Base-by-base conservation (phyloP, 2,329 filamentous ascomycete genomes). In the Fusarium anguioides region DNA sequence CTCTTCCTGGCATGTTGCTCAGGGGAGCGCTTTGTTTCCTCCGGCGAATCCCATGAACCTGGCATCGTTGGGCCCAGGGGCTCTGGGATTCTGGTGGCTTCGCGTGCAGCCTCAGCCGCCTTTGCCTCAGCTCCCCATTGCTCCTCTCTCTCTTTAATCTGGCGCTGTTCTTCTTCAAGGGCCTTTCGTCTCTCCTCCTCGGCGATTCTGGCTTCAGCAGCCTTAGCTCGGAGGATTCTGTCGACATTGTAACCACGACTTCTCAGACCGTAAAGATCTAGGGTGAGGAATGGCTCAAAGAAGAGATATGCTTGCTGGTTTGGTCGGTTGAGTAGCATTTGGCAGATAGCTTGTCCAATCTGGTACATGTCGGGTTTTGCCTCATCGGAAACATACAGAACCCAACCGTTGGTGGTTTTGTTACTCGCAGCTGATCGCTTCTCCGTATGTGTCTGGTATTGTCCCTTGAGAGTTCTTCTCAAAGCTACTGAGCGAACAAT, bases 171-270 rank as follows among this genome's bases (percentile, higher is more conserved):
- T 45, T 88, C 87, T 64, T 92, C 91, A 8, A 94, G 77, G 33
- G 91, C 89, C 73, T 90, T 90, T 73, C 91, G 89, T 46, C 92
- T 87, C 75, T 93, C 89, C 72, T 92, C 91, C 74, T 97, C 94
- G 0, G 93, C 94, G 67, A 98, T 89, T 50, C 92, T 88, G 8
- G 93, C 92, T 77, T 98, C 94, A 4, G 92, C 92, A 20, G 91
- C 93, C 80, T 96, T 96, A 52, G 91, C 91, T 35, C 93, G 88
- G 21, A 99, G 84, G 64, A 99, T 98, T 47, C 96, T 91, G 74
- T 97, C 93, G 36, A 99, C 96, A 70, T 99, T 98, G 82, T 97
- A 98, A 3, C 96, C 96, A 66, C 96, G 93, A 61, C 89, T 89
- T 72, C 93, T 90, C 37, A 99, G 81, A 49, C 94, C 90, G 44